Percentiles rank a stretch among this genome's conserved stretches.
These are phyloP conservation scores for Hirschfeldia incana DNA, from an alignment of 345 rosid genomes.

Conservation along the genomic window DNA sequence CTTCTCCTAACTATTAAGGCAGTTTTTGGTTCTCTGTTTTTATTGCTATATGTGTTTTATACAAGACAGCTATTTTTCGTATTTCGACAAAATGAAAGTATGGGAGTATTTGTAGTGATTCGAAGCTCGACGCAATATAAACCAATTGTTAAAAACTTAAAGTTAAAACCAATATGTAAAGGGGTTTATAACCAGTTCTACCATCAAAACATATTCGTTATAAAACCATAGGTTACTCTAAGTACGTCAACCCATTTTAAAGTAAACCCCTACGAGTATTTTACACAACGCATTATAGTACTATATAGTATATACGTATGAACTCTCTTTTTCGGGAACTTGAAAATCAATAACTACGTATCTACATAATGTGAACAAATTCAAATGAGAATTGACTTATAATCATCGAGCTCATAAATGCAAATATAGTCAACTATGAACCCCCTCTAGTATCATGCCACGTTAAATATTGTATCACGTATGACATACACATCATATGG, in stretches of 20 bases:
- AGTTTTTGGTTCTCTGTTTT: background rate
- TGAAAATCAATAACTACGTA: conserved; percentile 7
- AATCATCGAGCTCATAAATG: conserved; percentile 25
- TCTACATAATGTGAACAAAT: conserved; percentile 39
- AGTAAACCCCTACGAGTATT: conserved; percentile 4
- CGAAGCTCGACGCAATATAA: too few species aligned
- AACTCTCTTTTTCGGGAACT: conserved; percentile 1
- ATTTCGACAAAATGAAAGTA: background rate
- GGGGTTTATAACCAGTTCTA: too few species aligned
- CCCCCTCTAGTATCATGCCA: conserved; percentile 31
- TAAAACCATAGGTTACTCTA: too few species aligned
- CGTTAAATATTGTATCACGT: conserved; percentile 30
- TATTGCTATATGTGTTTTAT: background rate
- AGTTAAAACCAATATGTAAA: too few species aligned
- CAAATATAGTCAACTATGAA: conserved; percentile 32
- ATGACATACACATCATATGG: conserved; percentile 16
- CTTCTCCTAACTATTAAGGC: background rate
- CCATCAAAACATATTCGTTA: background rate
- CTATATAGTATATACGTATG: background rate
- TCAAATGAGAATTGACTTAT: conserved; percentile 35
- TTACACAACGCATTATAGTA: background rate
- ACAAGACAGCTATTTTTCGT: background rate
- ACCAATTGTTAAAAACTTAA: too few species aligned
- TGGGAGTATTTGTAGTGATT: too few species aligned
- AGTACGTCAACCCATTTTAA: background rate